Evolutionary conservation across 257 asterid species (phyloP), one percentile per base, ranked within the genome.

Genomic region (Pogostemon cablin): DNA sequence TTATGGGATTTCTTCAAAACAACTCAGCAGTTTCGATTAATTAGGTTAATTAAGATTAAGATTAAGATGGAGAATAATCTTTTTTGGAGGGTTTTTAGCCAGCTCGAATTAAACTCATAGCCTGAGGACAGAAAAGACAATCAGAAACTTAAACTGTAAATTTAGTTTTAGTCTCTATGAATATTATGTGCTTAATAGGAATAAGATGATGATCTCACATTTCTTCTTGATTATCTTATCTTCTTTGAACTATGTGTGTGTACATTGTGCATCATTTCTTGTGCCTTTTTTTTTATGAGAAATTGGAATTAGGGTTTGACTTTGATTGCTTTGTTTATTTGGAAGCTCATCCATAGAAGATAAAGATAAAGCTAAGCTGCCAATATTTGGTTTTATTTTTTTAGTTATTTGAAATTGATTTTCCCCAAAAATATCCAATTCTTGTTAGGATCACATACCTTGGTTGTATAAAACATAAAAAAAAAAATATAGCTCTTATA

Each of bases 1-100:
- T 25, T 25, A 46, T 40, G 12, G 7, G 43, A 0, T 61, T 81
- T 81, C 82, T 79, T 77, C 34, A 78, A 56, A 82, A 82, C 83
- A 79, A 80, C 54, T 80, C 5, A 15, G 82, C 77, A 74, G 84
- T 79, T 75, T 69, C 0, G 2, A 2, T 35, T 0, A 25, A 25
- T 62, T 65, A 64, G 49, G 43, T 38, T 53, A 39, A 6, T 72
- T 64, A 41, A 2, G 55, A 25, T 25, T 25, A 25, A 25, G 32
- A 25, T 25, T 25, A 25, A 25, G 1, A 25, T 25, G 32, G 32
- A 25, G 32, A 1, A 25, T 25, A 25, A 25, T 60, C 12, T 61
- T 50, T 74, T 39, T 65, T 38, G 37, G 43, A 58, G 57, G 58
- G 3, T n/a, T 62, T 61, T 73, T 47, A n/a, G 65, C 44, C 7